Evolutionary conservation across 257 asterid genomes (phyloP), one percentile per base, ranked within the genome.

Genomic region (Fraxinus anomala): DNA sequence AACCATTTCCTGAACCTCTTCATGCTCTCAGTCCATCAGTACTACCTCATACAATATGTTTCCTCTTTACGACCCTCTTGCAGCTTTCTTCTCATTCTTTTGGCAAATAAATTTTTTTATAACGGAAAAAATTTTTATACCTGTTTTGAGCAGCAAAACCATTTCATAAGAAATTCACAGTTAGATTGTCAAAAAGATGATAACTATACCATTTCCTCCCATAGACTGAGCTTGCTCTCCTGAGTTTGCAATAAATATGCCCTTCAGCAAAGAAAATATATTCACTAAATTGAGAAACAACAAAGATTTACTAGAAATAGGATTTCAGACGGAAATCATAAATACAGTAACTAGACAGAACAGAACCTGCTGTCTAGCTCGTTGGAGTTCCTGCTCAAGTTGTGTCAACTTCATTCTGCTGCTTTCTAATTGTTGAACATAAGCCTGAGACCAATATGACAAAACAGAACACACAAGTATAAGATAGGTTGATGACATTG

Each of bases 341-440:
- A 31, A 79, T 36, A 75, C 11, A 42, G 37, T 3, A 59, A 78
- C 72, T 65, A 61, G 54, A 70, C 68, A 73, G 73, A 34, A 81
- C 79, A 21, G 36, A 79, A 93, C 99, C 98, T 95, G 99, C 82
- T 95, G 99, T 76, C 99, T 87, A 74, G 99, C 99, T 81, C 99
- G 91, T 88, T 95, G 99, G 81, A 95, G 97, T 87, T 95, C 99
- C 85, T 95, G 99, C 82, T 95, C 99, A 79, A 95, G 98, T 84
- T 95, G 99, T 51, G 99, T 93, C 86, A 95, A 82, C 87, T 95
- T 95, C 99, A 95, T 95, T 90, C 98, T 89, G 89, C 99, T 95
- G 92, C 93, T 95, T 80, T 95, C 99, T 56, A 95, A 90, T 82
- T 96, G 98, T 80, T 96, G 98, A 67, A 96, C 98, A 88, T 96